Conservation (phyloP, 2,329 filamentous ascomycete species). For the Fusarium domesticum region DNA sequence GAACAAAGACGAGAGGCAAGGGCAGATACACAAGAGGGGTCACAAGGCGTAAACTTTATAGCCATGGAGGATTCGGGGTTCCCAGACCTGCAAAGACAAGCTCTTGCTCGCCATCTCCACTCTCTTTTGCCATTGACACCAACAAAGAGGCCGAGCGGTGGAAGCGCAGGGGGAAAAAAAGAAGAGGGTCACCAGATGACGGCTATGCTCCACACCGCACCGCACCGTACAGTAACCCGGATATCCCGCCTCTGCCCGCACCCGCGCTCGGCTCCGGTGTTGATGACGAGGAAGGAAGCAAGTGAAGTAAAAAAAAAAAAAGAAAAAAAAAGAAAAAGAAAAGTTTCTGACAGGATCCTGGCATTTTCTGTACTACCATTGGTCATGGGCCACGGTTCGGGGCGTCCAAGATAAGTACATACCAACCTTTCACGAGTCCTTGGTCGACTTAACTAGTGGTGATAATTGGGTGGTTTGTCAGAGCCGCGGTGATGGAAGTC, state of each 20-base stretch:
- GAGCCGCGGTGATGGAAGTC: conserved; percentile 1
- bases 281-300: background rate
- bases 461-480: background rate
- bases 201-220: too few relatives aligned
- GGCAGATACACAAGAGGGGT: conserved; percentile 2
- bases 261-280: conserved; percentile 23
- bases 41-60: conserved; percentile 10
- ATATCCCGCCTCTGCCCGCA: conserved; percentile 30
- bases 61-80: background rate
- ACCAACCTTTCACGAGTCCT: too few relatives aligned
- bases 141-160: too few relatives aligned
- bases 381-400: too few relatives aligned
- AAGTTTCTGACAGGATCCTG: background rate
- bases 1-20: background rate
- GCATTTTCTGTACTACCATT: too few relatives aligned
- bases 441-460: background rate
- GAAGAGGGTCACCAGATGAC: conserved; percentile 5
- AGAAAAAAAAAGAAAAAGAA: background rate
- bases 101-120: conserved; percentile 9
- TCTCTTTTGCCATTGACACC: too few relatives aligned
- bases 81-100: background rate
- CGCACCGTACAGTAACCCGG: conserved; percentile 4
- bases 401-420: too few relatives aligned
- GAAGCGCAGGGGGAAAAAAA: conserved; percentile 6
- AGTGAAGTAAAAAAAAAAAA: background rate